Conservation (phyloP, 257 asterid genomes). For the Thymus quinquecostatus region DNA sequence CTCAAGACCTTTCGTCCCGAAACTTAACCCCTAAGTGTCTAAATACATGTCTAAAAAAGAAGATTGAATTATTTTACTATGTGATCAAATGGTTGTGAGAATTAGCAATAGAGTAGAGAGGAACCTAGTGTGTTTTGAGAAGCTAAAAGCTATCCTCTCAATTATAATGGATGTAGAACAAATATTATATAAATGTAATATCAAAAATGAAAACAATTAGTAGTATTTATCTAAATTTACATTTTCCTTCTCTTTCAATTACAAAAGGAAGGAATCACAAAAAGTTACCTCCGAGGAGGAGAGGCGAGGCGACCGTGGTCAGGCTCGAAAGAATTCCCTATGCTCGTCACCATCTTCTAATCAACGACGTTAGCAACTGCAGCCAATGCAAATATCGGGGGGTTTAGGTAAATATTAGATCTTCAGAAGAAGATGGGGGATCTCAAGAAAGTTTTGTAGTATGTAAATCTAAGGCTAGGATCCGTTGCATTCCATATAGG, state of each 20-base stretch:
- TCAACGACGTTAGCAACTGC: slow-evolving; percentile 88
- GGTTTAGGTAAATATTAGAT: neutral
- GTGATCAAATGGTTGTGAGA: neutral
- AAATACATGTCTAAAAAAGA: too few relatives aligned
- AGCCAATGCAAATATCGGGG: slow-evolving; percentile 24
- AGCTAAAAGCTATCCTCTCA: slow-evolving; percentile 14
- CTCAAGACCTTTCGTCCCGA: too few relatives aligned
- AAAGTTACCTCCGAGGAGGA: slow-evolving; percentile 34
- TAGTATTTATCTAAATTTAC: slow-evolving; percentile 29
- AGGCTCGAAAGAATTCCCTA: slow-evolving; percentile 6
- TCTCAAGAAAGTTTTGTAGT: neutral
- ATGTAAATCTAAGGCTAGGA: neutral
- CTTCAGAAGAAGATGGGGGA: neutral
- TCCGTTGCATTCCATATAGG: neutral
- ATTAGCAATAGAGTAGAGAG: neutral
- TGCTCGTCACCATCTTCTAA: slow-evolving; percentile 76
- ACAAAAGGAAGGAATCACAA: slow-evolving; percentile 28
- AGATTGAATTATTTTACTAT: neutral
- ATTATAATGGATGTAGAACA: neutral
- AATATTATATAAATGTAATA: slow-evolving; percentile 4
- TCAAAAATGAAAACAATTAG: neutral
- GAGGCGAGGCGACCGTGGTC: slow-evolving; percentile 1
- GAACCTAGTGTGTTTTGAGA: slow-evolving; percentile 1
- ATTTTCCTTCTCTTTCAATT: slow-evolving; percentile 21
- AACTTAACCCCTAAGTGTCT: too few relatives aligned